Percentiles rank a stretch among this genome's conserved stretches.
phyloP scores from a whole-genome alignment of 108 stramenopile species.

The Stephanodiscus triporus region DNA sequence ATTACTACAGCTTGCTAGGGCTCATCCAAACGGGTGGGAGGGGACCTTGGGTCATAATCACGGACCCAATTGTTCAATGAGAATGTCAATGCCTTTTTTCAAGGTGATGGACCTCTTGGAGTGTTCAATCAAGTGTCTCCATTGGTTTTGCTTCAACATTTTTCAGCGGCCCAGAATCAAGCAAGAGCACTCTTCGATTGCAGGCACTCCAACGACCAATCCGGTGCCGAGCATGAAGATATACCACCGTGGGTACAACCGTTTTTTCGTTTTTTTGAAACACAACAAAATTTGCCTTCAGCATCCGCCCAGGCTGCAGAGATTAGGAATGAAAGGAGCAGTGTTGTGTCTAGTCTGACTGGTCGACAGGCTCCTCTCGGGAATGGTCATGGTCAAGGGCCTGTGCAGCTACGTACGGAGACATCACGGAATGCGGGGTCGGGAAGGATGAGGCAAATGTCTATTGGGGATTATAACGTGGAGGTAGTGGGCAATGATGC shows the following conservation, averaged over 20 bases:
- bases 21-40: not conserved
- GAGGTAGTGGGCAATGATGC: too few relatives aligned
- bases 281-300: not conserved
- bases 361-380: constrained; percentile 10
- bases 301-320: not conserved
- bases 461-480: too few relatives aligned
- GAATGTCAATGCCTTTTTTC: not conserved
- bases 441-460: too few relatives aligned
- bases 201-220: not conserved
- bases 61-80: not conserved
- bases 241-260: not conserved
- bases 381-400: too few relatives aligned
- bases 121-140: not conserved
- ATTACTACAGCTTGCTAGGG: not conserved
- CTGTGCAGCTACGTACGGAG: too few relatives aligned
- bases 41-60: not conserved
- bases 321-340: not conserved
- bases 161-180: not conserved
- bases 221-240: not conserved
- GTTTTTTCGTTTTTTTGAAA: constrained; percentile 2
- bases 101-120: not conserved
- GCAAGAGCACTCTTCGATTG: not conserved
- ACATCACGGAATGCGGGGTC: too few relatives aligned
- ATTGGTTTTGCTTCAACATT: not conserved
- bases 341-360: not conserved